phyloP scores from a whole-genome alignment of 306 rosid genomes.

The Cucumis melo region DNA sequence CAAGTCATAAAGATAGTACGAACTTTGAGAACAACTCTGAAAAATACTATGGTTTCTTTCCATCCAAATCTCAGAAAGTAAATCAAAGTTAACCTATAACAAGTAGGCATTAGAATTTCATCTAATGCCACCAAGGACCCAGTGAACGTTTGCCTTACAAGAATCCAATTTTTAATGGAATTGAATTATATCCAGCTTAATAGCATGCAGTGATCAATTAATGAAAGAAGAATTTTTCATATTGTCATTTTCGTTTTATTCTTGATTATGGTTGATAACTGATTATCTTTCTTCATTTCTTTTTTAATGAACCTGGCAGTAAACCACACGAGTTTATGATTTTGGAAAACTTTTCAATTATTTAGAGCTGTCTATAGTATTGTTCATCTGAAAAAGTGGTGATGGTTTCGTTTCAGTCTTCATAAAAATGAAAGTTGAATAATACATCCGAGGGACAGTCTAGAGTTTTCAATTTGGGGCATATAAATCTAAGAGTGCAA shows the following conservation, averaged over 20 bases:
- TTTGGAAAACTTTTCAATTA: not conserved
- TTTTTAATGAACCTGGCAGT: not conserved
- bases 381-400: not conserved
- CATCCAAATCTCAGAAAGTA: too few species aligned
- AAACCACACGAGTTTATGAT: not conserved
- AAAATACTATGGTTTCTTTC: too few species aligned
- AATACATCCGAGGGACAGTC: not conserved
- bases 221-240: not conserved
- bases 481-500: not conserved
- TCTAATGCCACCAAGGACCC: too few species aligned
- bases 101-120: too few species aligned
- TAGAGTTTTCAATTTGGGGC: not conserved
- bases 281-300: not conserved
- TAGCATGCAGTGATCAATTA: not conserved
- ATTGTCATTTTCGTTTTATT: not conserved
- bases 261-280: not conserved
- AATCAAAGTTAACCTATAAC: too few species aligned
- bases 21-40: too few species aligned
- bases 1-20: too few species aligned
- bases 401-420: not conserved
- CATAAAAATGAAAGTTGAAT: not conserved
- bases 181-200: not conserved
- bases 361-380: not conserved
- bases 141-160: too few species aligned
- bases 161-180: not conserved